Base-by-base conservation (phyloP, 148 eudicot species). In the Linanthus parryae region DNA sequence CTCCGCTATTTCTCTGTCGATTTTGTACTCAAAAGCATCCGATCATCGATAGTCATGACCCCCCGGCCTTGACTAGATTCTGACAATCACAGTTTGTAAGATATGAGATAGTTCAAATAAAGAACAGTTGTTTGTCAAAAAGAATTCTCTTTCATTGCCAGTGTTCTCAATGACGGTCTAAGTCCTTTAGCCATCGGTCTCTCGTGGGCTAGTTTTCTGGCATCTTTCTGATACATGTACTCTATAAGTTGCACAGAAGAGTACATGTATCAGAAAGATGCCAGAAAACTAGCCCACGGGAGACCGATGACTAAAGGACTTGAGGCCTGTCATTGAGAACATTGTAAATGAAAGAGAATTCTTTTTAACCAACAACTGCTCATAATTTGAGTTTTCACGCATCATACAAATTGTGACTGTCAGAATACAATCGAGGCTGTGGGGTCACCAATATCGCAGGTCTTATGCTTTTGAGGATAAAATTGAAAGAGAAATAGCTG, bases 301-400 rank as follows among this genome's bases (percentile, higher is more conserved):
- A 71, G 88, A 58, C 51, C 72, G 67, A 65, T 92, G 96, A 67
- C 69, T 53, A 67, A 70, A 73, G 90, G 85, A 66, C 77, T 71
- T 46, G 63, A 82, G 52, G 88, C 96, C 52, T n/a, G 79, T 92
- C 52, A 68, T 92, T 64, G 85, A 88, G 45, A 84, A 70, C 58
- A 69, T 89, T 34, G 94, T 78, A 22, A 77, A 73, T 62, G 96
- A 84, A 62, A 71, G 96, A 71, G 99, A 92, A 65, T 62, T 92
- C 20, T 92, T 92, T 75, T 52, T 92, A 64, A 84, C 88, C 15
- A 67, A 88, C 56, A 81, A 82, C 8, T 92, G 99, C 59, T 49
- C 69, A 66, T 85, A 87, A 19, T 75, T 84, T 70, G 81, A 82
- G 56, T 61, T 92, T 38, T 78, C 46, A 8, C 80, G 79, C 61